phyloP scores from a whole-genome alignment of 164 flowering plant species.

The Vitis labrusca region DNA sequence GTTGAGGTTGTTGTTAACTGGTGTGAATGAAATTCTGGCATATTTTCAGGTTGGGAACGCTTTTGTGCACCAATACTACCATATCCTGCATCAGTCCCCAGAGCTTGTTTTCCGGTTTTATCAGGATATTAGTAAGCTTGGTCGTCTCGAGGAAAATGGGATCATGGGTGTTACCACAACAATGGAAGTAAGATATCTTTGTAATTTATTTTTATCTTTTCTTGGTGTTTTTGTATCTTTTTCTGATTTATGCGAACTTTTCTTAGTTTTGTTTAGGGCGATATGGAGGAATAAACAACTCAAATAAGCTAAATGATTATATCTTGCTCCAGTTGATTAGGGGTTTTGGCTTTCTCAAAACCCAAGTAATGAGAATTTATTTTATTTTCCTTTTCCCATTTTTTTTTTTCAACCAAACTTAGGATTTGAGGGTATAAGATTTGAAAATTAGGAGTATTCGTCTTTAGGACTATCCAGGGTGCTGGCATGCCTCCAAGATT shows the following conservation, averaged over 20 bases:
- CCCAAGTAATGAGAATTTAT: too few relatives aligned
- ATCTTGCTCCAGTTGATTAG: too few relatives aligned
- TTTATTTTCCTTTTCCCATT: not conserved
- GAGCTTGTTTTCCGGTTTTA: constrained; percentile 65
- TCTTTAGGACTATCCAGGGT: not conserved
- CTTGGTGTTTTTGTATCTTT: not conserved
- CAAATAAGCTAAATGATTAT: too few relatives aligned
- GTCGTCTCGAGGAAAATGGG: constrained; percentile 63
- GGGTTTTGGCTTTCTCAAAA: too few relatives aligned
- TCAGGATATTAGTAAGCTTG: constrained; percentile 64
- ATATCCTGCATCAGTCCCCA: constrained; percentile 66
- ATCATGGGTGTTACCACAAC: constrained; percentile 56
- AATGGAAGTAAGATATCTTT: constrained; percentile 48
- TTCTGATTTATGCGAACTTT: too few relatives aligned
- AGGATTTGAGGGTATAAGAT: too few relatives aligned
- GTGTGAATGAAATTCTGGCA: constrained; percentile 2
- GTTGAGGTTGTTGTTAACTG: not conserved
- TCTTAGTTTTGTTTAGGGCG: too few relatives aligned
- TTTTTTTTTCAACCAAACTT: not conserved
- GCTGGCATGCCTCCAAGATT: too few relatives aligned
- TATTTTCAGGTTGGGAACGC: constrained; percentile 68
- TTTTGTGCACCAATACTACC: constrained; percentile 74
- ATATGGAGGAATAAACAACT: too few relatives aligned
- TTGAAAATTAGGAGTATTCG: too few relatives aligned
- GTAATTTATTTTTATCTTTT: not conserved